A percentile compares a stretch with the other conserved stretches of the same genome.
phyloP scores from a whole-genome alignment of 2,329 filamentous ascomycete species.

The Ophiobolus disseminans region DNA sequence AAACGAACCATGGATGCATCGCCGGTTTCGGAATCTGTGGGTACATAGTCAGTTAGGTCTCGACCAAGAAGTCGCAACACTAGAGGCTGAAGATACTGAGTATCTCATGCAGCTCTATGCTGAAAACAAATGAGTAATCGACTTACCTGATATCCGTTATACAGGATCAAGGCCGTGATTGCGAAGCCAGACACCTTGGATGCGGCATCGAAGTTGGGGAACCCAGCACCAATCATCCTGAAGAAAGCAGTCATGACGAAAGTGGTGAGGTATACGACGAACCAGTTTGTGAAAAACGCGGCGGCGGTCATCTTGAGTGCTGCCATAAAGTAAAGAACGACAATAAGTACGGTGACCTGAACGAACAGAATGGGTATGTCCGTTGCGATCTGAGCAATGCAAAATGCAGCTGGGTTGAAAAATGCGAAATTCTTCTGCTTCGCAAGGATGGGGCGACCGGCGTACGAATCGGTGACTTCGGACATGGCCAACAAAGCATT shows the following conservation, averaged over 20 bases:
- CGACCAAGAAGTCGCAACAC: too few species aligned
- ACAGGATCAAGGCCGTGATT: conserved; percentile 50
- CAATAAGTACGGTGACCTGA: conserved; percentile 64
- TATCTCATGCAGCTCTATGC: conserved; percentile 71
- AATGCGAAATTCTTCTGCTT: conserved; percentile 87
- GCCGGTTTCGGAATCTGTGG: conserved; percentile 53
- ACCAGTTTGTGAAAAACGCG: conserved; percentile 67
- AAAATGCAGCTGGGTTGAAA: conserved; percentile 68
- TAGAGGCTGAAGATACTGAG: too few species aligned
- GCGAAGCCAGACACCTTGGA: conserved; percentile 50
- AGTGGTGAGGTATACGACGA: conserved; percentile 66
- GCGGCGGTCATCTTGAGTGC: conserved; percentile 62
- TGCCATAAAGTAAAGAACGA: conserved; percentile 69
- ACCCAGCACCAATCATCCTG: conserved; percentile 44
- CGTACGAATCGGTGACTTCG: conserved; percentile 66
- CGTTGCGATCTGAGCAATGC: conserved; percentile 63
- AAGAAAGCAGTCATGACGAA: conserved; percentile 54
- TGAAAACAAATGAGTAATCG: too few species aligned
- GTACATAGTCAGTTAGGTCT: too few species aligned
- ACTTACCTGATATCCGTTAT: conserved; percentile 52
- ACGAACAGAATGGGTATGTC: conserved; percentile 66
- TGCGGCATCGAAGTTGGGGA: conserved; percentile 45
- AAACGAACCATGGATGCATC: conserved; percentile 62
- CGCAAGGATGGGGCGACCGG: conserved; percentile 78
- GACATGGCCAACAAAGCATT: conserved; percentile 69